Base-by-base conservation (phyloP, 129 eudicot species). In the Ambrosia artemisiifolia region DNA sequence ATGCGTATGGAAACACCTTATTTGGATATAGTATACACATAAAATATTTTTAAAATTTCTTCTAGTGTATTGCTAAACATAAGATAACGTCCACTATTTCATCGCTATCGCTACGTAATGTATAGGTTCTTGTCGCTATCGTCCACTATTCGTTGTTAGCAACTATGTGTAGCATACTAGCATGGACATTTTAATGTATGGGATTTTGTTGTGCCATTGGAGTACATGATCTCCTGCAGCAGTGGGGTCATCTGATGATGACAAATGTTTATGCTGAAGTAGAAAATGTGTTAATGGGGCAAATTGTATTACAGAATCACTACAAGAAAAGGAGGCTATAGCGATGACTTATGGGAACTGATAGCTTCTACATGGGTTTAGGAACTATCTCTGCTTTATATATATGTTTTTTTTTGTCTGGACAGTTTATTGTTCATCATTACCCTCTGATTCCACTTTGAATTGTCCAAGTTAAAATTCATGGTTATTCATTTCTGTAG, bases 401-500 rank as follows among this genome's bases (percentile, higher is more conserved):
- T 59, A 17, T 55, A 19, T 1, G 3, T 56, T 12, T 19, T 34
- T 56, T 19, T 56, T 34, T 56, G 63, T 19, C 20, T 34, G 3
- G 10, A 56, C 2, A 17, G 11, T 51, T 17, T 35, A 12, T 11
- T 70, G 49, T 70, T 19, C 12, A 17, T 35, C 17, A 63, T 49
- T 19, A 18, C 6, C 17, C 11, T 10, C 5, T 42, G 12, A 30
- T 54, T 43, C 34, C 20, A 34, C 10, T 60, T 75, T 11, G 17
- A 35, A 30, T 14, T 33, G 19, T 9, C 48, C 12, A 20, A 18
- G 36, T 2, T 36, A n/a, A 10, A 53, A 47, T 67, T 71, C 28
- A 32, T 53, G 43, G 48, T 9, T 3, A 11, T 67, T 42, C 57
- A 44, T 70, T 70, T 69, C n/a, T 63, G 64, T 73, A 93, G 98